A percentile compares a stretch with the other conserved stretches of the same genome.
These are phyloP conservation scores for Boletus rubescentipes DNA, from an alignment of 768 basidiomycete genomes.

Conservation along the genomic window DNA sequence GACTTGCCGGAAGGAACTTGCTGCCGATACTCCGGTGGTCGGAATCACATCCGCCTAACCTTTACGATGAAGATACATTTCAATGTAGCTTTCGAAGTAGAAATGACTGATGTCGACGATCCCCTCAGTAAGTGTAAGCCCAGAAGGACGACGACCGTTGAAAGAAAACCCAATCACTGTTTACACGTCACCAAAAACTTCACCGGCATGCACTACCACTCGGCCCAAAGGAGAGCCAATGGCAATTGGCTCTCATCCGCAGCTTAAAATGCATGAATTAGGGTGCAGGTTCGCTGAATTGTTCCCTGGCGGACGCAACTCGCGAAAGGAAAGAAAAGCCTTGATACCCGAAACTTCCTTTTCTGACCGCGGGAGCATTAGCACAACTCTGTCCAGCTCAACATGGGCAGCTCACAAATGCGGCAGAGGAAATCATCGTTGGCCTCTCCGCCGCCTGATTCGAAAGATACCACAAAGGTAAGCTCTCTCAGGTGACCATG, in stretches of 20 bases:
- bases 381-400: neutral
- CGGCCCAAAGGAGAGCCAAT: slow-evolving; percentile 3
- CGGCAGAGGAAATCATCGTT: slow-evolving; percentile 24
- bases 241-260: slow-evolving; percentile 7
- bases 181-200: neutral
- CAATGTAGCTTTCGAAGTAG: neutral
- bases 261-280: neutral
- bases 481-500: neutral
- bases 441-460: neutral
- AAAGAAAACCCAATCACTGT: neutral
- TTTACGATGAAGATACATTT: neutral
- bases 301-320: neutral
- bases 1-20: slow-evolving; percentile 3
- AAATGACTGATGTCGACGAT: neutral
- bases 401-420: slow-evolving; percentile 8
- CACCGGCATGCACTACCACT: neutral
- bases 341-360: slow-evolving; percentile 11
- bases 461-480: slow-evolving; percentile 9
- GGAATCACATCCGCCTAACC: neutral
- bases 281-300: neutral
- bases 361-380: neutral
- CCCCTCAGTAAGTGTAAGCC: neutral
- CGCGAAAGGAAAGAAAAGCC: slow-evolving; percentile 11
- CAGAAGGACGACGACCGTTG: too few species aligned
- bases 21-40: slow-evolving; percentile 1